These are phyloP conservation scores for Helianthus tuberosus DNA, from an alignment of 129 eudicot genomes.

Conservation along the genomic window DNA sequence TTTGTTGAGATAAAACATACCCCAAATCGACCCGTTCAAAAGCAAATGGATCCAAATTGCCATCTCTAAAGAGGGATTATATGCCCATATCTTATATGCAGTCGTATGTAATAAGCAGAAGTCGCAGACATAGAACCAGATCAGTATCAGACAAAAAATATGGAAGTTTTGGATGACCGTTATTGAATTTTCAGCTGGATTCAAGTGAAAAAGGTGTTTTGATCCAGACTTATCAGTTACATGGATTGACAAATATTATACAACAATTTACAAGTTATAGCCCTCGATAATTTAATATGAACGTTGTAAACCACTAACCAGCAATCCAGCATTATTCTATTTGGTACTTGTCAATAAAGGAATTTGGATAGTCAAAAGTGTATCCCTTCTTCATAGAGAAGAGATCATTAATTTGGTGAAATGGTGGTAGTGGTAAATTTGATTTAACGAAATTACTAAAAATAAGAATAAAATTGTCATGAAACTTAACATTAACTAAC, in stretches of 20 bases:
- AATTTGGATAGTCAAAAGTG: neutral
- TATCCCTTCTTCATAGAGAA: neutral
- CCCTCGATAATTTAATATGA: too few relatives aligned
- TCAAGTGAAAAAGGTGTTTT: neutral
- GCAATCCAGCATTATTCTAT: neutral
- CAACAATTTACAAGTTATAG: too few relatives aligned
- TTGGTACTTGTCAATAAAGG: neutral
- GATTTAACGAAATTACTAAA: too few relatives aligned
- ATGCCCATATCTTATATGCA: neutral
- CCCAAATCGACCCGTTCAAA: neutral
- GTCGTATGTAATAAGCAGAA: too few relatives aligned
- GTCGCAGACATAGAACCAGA: neutral
- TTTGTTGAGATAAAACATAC: neutral
- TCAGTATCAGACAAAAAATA: neutral
- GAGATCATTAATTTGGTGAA: neutral
- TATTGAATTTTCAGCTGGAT: neutral
- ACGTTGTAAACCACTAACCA: neutral
- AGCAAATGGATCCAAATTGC: neutral
- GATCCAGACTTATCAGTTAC: too few relatives aligned
- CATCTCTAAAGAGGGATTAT: neutral
- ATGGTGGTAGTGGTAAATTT: too few relatives aligned
- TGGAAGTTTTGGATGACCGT: neutral
- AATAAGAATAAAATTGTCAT: neutral
- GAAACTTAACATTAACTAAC: conserved; percentile 40
- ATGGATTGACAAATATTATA: too few relatives aligned